Evolutionary conservation across 768 basidiomycete genomes (phyloP), one percentile per base, ranked within the genome.

Genomic region (Pholiota molesta): DNA sequence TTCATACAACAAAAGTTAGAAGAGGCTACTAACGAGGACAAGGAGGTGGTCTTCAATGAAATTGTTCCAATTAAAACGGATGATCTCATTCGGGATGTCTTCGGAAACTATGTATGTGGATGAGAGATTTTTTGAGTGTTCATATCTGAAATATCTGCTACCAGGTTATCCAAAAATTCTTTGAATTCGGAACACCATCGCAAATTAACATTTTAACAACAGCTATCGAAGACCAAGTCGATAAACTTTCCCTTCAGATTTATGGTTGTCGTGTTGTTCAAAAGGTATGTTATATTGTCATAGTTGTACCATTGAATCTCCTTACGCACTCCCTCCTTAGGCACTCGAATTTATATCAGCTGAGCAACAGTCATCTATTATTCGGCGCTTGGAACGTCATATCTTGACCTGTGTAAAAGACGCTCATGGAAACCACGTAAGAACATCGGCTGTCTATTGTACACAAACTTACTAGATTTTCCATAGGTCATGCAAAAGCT

Each of bases 201-300:
- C 95, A 99, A 72, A 91, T 89, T 69, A 83, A 83, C 8, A 76
- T 82, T 21, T 78, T 98, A 49, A 88, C 85, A 1, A 82, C 77
- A 55, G 80, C 85, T 8, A 90, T 99, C 83, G 89, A 94, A 69
- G 87, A 88, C 0, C 88, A 91, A 69, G 81, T 95, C 37, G 77
- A 94, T 3, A 77, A 83, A 16, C 79, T 98, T 56, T 91, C 95
- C 10, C 77, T 91, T 59, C 92, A 98, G 71, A 93, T 96, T 84
- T 99, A 99, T 74, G 97, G 96, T 4, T 99, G 97, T 75, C 87
- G 97, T 14, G 95, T 99, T 7, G 90, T 96, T 19, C 95, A 97
- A 73, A 95, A 95, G 89, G 94, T 92, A 63, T 28, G 9, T 11
- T 17, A 10, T 16, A 14, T 42, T 23, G 21, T 29, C 17, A 26